A percentile compares a stretch with the other conserved stretches of the same genome.
These are phyloP conservation scores for Oryza punctata DNA, from an alignment of 176 grass and related monocot genomes.

Conservation along the genomic window DNA sequence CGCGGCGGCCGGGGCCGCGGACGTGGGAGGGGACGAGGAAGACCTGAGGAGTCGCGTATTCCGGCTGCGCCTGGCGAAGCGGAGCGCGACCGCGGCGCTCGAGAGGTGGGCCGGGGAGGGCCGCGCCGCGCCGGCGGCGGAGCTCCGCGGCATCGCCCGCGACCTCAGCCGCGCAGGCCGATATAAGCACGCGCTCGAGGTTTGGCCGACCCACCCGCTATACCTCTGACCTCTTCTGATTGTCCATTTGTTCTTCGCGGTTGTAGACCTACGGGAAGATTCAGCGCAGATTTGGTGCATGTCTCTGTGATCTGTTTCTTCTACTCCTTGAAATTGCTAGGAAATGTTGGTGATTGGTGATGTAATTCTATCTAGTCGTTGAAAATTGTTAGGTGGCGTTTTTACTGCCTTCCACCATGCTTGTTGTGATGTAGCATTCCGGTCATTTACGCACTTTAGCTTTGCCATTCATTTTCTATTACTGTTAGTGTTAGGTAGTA, in stretches of 20 bases:
- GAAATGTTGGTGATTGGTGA: background rate
- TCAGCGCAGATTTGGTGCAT: background rate
- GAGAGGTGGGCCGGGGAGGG: slow-evolving; percentile 68
- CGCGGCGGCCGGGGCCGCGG: background rate
- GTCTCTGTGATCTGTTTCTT: slow-evolving; percentile 4
- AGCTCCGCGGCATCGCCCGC: slow-evolving; percentile 65
- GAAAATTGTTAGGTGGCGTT: background rate
- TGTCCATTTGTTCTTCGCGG: background rate
- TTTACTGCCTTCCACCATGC: background rate
- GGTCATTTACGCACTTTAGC: background rate
- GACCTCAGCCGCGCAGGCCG: slow-evolving; percentile 64
- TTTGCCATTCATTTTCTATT: background rate
- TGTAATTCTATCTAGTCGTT: background rate
- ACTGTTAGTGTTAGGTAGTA: background rate
- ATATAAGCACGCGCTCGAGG: slow-evolving; percentile 92
- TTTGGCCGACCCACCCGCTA: slow-evolving; percentile 16
- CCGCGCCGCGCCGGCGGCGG: slow-evolving; percentile 36
- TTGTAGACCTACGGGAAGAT: background rate
- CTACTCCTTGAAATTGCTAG: background rate
- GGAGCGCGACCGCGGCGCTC: slow-evolving; percentile 73
- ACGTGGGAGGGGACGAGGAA: slow-evolving; percentile 30
- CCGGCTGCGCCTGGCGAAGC: slow-evolving; percentile 68
- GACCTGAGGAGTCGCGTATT: slow-evolving; percentile 70
- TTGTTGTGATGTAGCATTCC: background rate
- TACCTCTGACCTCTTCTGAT: background rate